Conservation (phyloP, 345 rosid species). For the Corchorus olitorius region DNA sequence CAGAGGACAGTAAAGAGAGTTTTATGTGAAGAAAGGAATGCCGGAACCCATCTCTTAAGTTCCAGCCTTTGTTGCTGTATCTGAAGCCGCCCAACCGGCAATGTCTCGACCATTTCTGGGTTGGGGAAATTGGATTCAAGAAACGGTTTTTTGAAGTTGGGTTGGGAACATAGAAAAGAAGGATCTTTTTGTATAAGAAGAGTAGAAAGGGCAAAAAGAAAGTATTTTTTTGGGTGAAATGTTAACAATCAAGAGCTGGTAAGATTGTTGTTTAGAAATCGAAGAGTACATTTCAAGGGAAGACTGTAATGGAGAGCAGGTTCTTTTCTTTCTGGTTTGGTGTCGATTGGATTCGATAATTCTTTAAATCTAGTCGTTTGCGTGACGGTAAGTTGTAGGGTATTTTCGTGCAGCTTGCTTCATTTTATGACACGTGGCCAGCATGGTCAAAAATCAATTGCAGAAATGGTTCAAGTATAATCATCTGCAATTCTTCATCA, state of each 20-base stretch:
- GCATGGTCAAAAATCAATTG: too few relatives aligned
- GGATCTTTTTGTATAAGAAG: neutral
- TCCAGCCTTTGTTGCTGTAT: slow-evolving; percentile 53
- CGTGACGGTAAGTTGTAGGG: neutral
- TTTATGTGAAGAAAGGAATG: slow-evolving; percentile 67
- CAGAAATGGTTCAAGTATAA: neutral
- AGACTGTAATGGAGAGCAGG: neutral
- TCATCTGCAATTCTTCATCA: neutral
- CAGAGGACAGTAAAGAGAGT: slow-evolving; percentile 76
- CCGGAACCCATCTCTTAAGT: slow-evolving; percentile 55
- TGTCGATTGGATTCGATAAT: neutral
- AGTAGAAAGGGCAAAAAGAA: neutral
- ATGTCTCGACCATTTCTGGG: slow-evolving; percentile 52
- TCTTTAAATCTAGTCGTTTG: neutral
- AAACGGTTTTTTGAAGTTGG: neutral
- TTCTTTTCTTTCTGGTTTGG: neutral
- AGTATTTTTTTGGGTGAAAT: slow-evolving; percentile 24
- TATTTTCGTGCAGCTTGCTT: neutral
- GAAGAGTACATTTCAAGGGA: slow-evolving; percentile 35
- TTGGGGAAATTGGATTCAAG: neutral
- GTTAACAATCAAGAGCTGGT: slow-evolving; percentile 36
- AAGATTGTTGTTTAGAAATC: slow-evolving; percentile 5
- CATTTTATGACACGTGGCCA: neutral
- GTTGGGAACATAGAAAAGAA: slow-evolving; percentile 1
- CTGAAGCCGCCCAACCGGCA: slow-evolving; percentile 49